These are phyloP conservation scores for Cladosporium sp. DNA, from an alignment of 2,329 filamentous ascomycete species.

Conservation along the genomic window DNA sequence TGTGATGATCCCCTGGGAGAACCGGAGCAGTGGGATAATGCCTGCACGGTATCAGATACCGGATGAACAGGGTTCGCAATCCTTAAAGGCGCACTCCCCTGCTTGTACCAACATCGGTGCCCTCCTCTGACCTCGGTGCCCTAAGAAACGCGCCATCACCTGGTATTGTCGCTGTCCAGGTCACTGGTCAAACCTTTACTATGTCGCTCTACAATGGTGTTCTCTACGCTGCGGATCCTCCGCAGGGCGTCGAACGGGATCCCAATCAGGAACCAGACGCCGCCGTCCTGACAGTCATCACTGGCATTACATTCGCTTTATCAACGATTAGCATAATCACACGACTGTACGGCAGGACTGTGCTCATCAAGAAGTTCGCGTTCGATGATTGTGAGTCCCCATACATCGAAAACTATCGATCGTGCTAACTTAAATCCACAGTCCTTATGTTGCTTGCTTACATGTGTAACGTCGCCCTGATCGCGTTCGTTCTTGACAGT, in stretches of 20 bases:
- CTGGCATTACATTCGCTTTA: conserved; percentile 1
- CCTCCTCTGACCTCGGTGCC: not conserved
- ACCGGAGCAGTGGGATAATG: not conserved
- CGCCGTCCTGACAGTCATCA: not conserved
- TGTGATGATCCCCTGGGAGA: conserved; percentile 6
- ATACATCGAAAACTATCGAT: not conserved
- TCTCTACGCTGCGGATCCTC: conserved; percentile 8
- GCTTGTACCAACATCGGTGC: not conserved
- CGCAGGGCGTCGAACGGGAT: conserved; percentile 1
- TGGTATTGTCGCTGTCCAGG: not conserved
- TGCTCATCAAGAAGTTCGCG: conserved; percentile 5
- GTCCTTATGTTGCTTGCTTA: conserved; percentile 8
- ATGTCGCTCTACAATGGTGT: conserved; percentile 10
- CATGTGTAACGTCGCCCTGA: not conserved
- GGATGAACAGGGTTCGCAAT: not conserved
- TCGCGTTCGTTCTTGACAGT: conserved; percentile 5
- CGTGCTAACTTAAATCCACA: not conserved
- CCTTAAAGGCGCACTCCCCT: conserved; percentile 6
- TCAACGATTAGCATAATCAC: conserved; percentile 1
- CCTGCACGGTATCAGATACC: not conserved
- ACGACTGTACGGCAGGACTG: not conserved
- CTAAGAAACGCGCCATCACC: not conserved
- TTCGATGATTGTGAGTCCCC: conserved; percentile 4
- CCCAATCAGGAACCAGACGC: conserved; percentile 5
- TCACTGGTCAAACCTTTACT: not conserved